Base-by-base conservation (phyloP, 2,329 filamentous ascomycete species). In the Talaromyces sp. region DNA sequence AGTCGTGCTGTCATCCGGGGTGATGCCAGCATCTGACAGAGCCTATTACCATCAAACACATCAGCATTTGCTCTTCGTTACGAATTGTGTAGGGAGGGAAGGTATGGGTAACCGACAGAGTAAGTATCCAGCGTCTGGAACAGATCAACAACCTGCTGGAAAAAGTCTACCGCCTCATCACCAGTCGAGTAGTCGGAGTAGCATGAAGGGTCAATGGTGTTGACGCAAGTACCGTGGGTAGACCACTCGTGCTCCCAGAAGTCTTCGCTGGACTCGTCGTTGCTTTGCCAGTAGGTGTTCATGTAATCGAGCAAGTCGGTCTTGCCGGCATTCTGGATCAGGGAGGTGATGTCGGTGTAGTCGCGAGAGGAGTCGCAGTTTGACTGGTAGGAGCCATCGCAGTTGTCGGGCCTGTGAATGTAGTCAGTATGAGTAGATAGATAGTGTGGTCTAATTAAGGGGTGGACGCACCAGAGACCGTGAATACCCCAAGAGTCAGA, bases 231-330 rank as follows among this genome's bases (percentile, higher is more conserved):
- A 36, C 86, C 89, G 74, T 91, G 89, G 75, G 90, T 91, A 75
- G 83, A 82, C 85, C 88, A 91, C 73, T 91, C 89, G 76, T 90
- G 88, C 70, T 86, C 82, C 89, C 89, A 91, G 71, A 91, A 85
- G 31, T 72, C 76, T 70, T 87, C 84, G 69, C 84, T 82, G 34
- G 83, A 73, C 49, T 84, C 85, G 45, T 81, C 68, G 73, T 85
- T 81, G 71, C 84, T 82, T 69, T 85, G 83, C 86, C 86, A 88
- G 77, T 87, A 88, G 1, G 79, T 83, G 43, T 82, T 75, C 86
- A 89, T 88, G 73, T 85, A 85, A 53, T 74, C 71, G 5, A 89
- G 78, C 10, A 86, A 78, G 29, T 84, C 81, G 27, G 76, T 77
- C 65, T 79, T 79, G 67, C 81, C 83, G 65, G 83, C 83, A 1